Percentiles rank a stretch among this genome's conserved stretches.
phyloP scores from a whole-genome alignment of 805 yeast genomes.

The Pichia scutulata region DNA sequence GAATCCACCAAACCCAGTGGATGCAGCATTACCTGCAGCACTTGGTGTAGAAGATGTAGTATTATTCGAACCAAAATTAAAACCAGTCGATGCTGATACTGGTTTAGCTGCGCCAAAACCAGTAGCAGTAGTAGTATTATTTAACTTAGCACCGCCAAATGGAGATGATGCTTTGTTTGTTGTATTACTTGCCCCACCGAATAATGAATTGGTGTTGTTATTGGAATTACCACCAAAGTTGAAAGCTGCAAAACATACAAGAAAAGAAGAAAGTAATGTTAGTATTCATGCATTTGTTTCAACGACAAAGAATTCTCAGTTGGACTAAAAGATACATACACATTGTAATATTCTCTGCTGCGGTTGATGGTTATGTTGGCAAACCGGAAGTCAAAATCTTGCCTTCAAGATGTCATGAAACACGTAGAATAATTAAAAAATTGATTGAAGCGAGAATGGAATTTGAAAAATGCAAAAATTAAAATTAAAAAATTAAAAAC shows the following conservation, averaged over 20 bases:
- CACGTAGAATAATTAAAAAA: no score
- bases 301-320: no score
- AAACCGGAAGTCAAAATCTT: not conserved
- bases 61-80: not conserved
- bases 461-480: no score
- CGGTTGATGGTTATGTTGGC: no score
- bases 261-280: not conserved
- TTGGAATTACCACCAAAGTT: slow-evolving; percentile 3
- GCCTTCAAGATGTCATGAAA: no score
- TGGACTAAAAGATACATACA: not conserved
- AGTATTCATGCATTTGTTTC: not conserved
- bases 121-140: not conserved
- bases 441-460: no score
- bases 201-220: not conserved
- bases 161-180: not conserved
- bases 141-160: not conserved
- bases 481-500: no score
- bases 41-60: not conserved
- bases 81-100: not conserved
- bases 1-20: slow-evolving; percentile 6
- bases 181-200: not conserved
- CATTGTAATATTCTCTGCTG: not conserved
- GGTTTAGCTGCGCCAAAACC: slow-evolving; percentile 1
- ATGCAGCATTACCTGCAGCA: not conserved
- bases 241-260: not conserved